Percentiles rank a stretch among this genome's conserved stretches.
phyloP scores from a whole-genome alignment of 257 asterid species.

The Catharanthus roseus region DNA sequence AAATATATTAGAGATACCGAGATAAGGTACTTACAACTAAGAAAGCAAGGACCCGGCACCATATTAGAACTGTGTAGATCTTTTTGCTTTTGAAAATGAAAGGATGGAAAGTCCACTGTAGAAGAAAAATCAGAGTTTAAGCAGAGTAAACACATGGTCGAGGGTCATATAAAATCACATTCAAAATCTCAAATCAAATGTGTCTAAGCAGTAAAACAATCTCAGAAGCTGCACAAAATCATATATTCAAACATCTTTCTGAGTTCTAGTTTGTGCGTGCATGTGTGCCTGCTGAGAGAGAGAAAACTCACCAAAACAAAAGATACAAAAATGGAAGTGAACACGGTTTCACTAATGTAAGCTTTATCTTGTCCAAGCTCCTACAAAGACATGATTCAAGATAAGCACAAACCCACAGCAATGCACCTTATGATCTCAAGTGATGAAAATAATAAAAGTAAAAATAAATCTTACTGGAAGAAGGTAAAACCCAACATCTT shows the following conservation, averaged over 20 bases:
- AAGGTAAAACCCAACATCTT: constrained; percentile 75
- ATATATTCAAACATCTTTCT: not conserved
- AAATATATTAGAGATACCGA: not conserved
- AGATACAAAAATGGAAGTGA: constrained; percentile 65
- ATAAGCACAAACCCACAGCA: constrained; percentile 21
- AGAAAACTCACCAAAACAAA: constrained; percentile 69
- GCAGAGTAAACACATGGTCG: constrained; percentile 7
- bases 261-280: no score
- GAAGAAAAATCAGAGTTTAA: constrained; percentile 19
- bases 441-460: not conserved
- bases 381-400: constrained; percentile 39
- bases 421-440: not conserved
- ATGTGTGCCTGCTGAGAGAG: not conserved
- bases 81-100: constrained; percentile 81
- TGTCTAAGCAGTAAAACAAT: not conserved
- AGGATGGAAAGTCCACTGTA: constrained; percentile 99
- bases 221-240: not conserved
- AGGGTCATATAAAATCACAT: not conserved
- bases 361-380: constrained; percentile 86
- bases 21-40: constrained; percentile 65
- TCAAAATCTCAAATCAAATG: not conserved
- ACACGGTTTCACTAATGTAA: constrained; percentile 84
- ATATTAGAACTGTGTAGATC: constrained; percentile 85
- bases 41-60: constrained; percentile 97
- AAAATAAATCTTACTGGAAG: constrained; percentile 59